phyloP scores from a whole-genome alignment of 2,329 filamentous ascomycete species.

The Bipolaris sorokiniana region DNA sequence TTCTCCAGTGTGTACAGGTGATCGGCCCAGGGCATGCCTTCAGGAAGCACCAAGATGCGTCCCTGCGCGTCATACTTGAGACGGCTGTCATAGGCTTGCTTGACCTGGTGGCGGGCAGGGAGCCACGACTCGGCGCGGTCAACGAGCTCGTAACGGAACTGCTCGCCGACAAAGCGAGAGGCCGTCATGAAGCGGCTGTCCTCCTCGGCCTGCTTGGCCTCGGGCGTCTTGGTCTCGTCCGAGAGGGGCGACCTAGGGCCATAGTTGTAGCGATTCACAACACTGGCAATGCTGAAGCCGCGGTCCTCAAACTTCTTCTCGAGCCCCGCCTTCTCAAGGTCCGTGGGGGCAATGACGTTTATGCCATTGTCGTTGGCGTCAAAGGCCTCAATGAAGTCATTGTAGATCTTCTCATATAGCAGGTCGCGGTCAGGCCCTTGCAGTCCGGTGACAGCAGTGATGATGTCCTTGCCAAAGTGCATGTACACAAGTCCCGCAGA shows the following conservation, averaged over 20 bases:
- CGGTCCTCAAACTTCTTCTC: conserved; percentile 83
- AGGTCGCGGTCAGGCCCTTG: conserved; percentile 71
- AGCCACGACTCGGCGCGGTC: conserved; percentile 81
- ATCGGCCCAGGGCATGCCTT: conserved; percentile 92
- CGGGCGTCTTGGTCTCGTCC: conserved; percentile 41
- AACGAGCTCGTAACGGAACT: conserved; percentile 81
- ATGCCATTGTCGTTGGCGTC: conserved; percentile 99
- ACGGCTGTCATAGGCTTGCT: conserved; percentile 74
- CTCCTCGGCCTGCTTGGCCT: conserved; percentile 70
- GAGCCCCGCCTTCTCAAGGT: conserved; percentile 71
- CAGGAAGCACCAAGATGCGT: conserved; percentile 77
- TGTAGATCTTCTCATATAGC: conserved; percentile 88
- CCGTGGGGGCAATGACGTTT: conserved; percentile 75
- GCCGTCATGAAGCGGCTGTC: conserved; percentile 80
- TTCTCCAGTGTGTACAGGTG: conserved; percentile 89
- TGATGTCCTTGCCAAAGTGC: conserved; percentile 88
- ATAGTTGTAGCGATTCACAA: conserved; percentile 88
- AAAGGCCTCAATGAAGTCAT: conserved; percentile 91
- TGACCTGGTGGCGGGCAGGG: conserved; percentile 81
- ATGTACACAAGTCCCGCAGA: conserved; percentile 94
- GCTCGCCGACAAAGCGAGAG: conserved; percentile 82
- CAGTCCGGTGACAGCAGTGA: conserved; percentile 69
- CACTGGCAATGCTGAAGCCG: conserved; percentile 81
- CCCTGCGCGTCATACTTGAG: conserved; percentile 72
- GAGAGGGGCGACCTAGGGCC: conserved; percentile 55